Evolutionary conservation across 2,329 filamentous ascomycete genomes (phyloP), one percentile per base, ranked within the genome.

Genomic region (Paraconiothyrium sp.): DNA sequence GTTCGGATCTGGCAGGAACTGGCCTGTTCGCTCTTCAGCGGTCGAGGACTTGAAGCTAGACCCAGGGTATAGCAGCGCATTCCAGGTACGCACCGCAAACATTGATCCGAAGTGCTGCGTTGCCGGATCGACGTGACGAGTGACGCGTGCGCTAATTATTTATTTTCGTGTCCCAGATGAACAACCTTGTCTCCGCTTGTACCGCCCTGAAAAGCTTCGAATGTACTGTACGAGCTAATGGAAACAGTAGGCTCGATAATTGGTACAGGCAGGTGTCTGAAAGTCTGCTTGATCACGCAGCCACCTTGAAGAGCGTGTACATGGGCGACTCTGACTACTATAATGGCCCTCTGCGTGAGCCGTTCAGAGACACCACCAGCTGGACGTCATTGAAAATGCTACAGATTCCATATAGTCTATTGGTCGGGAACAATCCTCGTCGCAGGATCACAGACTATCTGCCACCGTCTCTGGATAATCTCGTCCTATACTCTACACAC

Each of bases 391-490:
- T 49, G 8, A 49, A n/a, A 8, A 6, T 16, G 6, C 24, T 49
- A 2, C 47, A 49, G 47, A 49, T 34, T 5, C 24, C 47, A n/a
- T 49, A 49, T 5, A 32, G 7, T 20, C 6, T 32, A 9, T n/a
- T 49, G 4, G 11, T 49, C 16, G 47, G 47, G 5, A n/a, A 32
- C 8, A n/a, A 34, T 9, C 24, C 6, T n/a, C 24, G 13, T 13
- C 14, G 11, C 13, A 24, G n/a, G 3, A 32, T 49, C 8, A 20
- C 13, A 4, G 7, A 32, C 3, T 49, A 32, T 16, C 13, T 49
- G 32, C 47, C 47, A 5, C 24, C 24, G 11, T 51, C 49, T 16
- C 34, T 51, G n/a, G 49, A 51, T n/a, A 24, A 51, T 24, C 32
- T 39, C 7, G 32, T 51, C 7, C 3, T 51, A 9, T 9, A 37